Evolutionary conservation across 495 filamentous ascomycete genomes (phyloP).

Genomic region (Aspergillus coremiiformis): DNA sequence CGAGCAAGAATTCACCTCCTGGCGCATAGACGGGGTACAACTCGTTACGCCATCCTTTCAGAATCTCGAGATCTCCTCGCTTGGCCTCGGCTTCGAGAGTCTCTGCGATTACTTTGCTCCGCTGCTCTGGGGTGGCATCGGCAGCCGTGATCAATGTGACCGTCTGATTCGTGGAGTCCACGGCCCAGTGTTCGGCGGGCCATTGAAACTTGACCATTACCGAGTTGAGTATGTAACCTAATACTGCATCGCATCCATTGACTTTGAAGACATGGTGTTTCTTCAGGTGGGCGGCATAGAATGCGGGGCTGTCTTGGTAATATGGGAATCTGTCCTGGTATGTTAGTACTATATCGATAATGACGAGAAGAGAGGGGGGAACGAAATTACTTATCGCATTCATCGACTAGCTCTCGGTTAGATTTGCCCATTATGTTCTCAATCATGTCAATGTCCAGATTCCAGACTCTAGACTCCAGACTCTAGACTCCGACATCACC

Average conservation of each 20-base stretch:
- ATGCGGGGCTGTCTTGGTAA: slow-evolving; percentile 45
- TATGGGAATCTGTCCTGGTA: slow-evolving; percentile 57
- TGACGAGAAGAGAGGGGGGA: not conserved
- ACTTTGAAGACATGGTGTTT: slow-evolving; percentile 52
- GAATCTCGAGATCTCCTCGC: slow-evolving; percentile 57
- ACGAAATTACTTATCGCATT: slow-evolving; percentile 55
- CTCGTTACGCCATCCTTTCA: slow-evolving; percentile 84
- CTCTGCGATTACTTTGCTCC: slow-evolving; percentile 50
- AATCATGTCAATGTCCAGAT: no score
- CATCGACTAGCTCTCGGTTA: slow-evolving; percentile 47
- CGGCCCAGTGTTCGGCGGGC: slow-evolving; percentile 40
- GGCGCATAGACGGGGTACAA: slow-evolving; percentile 74
- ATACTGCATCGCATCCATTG: slow-evolving; percentile 38
- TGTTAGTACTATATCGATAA: slow-evolving; percentile 5
- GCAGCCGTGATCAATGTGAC: slow-evolving; percentile 36
- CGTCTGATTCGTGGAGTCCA: slow-evolving; percentile 43
- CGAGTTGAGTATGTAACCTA: slow-evolving; percentile 55
- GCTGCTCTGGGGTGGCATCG: slow-evolving; percentile 43
- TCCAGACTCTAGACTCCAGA: no score
- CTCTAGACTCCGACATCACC: no score
- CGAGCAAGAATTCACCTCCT: slow-evolving; percentile 56
- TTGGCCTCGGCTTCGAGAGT: slow-evolving; percentile 58
- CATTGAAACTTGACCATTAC: slow-evolving; percentile 53
- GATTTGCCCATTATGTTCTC: slow-evolving; percentile 37
- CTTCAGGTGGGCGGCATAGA: slow-evolving; percentile 40